A percentile compares a stretch with the other conserved stretches of the same genome.
Evolutionary conservation across 2,329 filamentous ascomycete genomes (phyloP).

Genomic region (Geosmithia putterillii): DNA sequence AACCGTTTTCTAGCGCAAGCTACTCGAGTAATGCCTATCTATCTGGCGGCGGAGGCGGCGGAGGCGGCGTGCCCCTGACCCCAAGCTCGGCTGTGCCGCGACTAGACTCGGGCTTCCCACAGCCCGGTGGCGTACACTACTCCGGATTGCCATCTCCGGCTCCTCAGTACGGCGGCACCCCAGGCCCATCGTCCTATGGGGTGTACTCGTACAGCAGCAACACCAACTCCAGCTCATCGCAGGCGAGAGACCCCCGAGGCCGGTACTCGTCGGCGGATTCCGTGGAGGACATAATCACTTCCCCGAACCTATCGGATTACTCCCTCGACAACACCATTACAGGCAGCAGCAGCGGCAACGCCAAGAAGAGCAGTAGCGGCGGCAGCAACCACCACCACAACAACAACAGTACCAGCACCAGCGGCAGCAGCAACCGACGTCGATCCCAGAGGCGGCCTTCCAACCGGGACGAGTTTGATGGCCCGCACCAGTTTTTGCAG

Average conservation of each 20-base stretch:
- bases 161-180: constrained; percentile 17
- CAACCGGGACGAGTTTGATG: constrained; percentile 82
- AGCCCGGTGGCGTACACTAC: constrained; percentile 1
- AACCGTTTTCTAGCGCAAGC: neutral
- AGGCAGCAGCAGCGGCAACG: constrained; percentile 5
- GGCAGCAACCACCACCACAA: constrained; percentile 23
- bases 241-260: constrained; percentile 34
- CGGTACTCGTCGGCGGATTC: constrained; percentile 45
- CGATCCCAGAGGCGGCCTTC: constrained; percentile 56
- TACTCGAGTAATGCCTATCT: neutral
- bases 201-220: constrained; percentile 15
- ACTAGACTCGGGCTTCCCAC: neutral
- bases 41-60: neutral
- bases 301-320: constrained; percentile 48
- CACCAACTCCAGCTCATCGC: constrained; percentile 22
- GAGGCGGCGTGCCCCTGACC: neutral
- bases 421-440: constrained; percentile 20
- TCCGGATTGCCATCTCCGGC: constrained; percentile 16
- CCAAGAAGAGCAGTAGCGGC: constrained; percentile 19
- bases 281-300: constrained; percentile 44
- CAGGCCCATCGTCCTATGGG: constrained; percentile 8
- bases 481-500: constrained; percentile 70
- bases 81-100: neutral
- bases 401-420: constrained; percentile 12
- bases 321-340: constrained; percentile 38